These are phyloP conservation scores for Astrothelium macrocarpum DNA, from an alignment of 495 filamentous ascomycete species.

Conservation along the genomic window DNA sequence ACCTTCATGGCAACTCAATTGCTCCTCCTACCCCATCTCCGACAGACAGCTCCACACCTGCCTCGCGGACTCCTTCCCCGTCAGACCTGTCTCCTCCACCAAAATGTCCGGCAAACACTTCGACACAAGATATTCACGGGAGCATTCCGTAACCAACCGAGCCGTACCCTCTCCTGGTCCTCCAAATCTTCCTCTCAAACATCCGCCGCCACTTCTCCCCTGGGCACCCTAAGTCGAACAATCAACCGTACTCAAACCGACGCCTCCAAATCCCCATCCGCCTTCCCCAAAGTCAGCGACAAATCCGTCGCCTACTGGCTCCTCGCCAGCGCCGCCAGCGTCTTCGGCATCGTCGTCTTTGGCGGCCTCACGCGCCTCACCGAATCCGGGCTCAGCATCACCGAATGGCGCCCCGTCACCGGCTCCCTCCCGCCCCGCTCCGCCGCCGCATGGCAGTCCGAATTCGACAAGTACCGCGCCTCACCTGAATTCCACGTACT, in stretches of 20 bases:
- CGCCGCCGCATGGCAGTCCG: slow-evolving; percentile 69
- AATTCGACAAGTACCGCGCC: slow-evolving; percentile 82
- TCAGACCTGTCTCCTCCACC: slow-evolving; percentile 47
- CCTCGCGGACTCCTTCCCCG: slow-evolving; percentile 50
- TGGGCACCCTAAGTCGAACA: slow-evolving; percentile 18
- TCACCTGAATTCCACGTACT: slow-evolving; percentile 86
- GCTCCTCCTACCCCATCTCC: slow-evolving; percentile 33
- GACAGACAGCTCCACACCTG: slow-evolving; percentile 44
- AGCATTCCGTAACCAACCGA: slow-evolving; percentile 19
- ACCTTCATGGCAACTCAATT: slow-evolving; percentile 11
- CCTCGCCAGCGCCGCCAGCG: slow-evolving; percentile 76
- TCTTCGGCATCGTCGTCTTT: slow-evolving; percentile 94
- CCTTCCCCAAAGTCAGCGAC: slow-evolving; percentile 63
- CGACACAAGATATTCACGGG: slow-evolving; percentile 23
- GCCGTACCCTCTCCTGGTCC: background rate
- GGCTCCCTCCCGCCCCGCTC: slow-evolving; percentile 80
- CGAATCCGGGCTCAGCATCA: slow-evolving; percentile 97
- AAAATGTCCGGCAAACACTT: slow-evolving; percentile 1
- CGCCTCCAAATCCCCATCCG: slow-evolving; percentile 15
- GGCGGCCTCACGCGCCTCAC: slow-evolving; percentile 88
- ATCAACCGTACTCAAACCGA: slow-evolving; percentile 9
- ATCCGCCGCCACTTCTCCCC: slow-evolving; percentile 14
- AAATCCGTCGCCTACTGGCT: slow-evolving; percentile 86
- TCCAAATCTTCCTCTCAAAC: background rate
- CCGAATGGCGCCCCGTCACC: slow-evolving; percentile 97